Evolutionary conservation across 148 eudicot genomes (phyloP).

Genomic region (Cornus suecica): DNA sequence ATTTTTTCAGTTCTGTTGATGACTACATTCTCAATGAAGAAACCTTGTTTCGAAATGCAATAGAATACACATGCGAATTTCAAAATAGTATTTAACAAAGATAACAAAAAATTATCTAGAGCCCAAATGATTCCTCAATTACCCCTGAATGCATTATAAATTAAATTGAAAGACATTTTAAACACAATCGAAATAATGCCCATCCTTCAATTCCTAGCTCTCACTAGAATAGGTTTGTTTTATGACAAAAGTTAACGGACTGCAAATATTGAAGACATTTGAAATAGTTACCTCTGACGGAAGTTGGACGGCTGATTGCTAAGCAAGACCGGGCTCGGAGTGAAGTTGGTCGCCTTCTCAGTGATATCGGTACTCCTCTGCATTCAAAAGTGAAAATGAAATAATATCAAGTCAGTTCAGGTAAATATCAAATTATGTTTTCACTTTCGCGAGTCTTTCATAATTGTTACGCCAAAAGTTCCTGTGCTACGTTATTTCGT

Average conservation of each 20-base stretch:
- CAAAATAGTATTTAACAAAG: too few species aligned
- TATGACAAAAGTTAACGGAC: too few species aligned
- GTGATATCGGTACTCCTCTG: constrained; percentile 25
- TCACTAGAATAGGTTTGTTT: not conserved
- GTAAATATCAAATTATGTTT: not conserved
- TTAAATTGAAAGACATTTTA: not conserved
- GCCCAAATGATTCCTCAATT: not conserved
- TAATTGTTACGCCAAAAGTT: not conserved
- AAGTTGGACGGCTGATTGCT: not conserved
- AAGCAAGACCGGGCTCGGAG: constrained; percentile 12
- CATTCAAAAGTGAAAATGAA: constrained; percentile 7
- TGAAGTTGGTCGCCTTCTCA: constrained; percentile 24
- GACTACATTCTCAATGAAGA: not conserved
- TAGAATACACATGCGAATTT: not conserved
- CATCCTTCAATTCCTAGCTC: not conserved
- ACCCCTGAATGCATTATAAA: not conserved
- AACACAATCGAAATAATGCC: not conserved
- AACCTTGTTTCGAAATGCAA: not conserved
- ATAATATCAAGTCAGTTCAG: not conserved
- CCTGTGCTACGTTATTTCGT: not conserved
- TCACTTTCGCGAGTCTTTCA: not conserved
- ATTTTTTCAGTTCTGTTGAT: not conserved
- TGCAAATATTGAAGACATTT: too few species aligned
- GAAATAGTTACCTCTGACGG: constrained; percentile 23
- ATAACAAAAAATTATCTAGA: too few species aligned